Conservation (phyloP, 192 early-diverging fungal species). For the Coemansia sp. region DNA sequence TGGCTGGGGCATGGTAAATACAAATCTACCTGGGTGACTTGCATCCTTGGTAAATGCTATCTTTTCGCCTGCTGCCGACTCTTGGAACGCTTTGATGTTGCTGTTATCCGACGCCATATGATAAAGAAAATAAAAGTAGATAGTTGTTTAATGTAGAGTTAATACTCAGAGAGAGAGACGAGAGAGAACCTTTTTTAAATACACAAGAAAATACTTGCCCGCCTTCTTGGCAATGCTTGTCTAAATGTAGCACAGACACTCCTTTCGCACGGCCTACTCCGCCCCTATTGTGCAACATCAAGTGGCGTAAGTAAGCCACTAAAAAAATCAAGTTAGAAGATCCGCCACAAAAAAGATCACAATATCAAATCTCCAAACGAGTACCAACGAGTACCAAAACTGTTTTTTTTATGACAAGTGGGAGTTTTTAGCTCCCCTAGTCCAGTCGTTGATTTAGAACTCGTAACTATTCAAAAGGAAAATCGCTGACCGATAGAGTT, state of each 20-base stretch:
- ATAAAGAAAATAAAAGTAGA: background rate
- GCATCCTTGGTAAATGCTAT: conserved; percentile 45
- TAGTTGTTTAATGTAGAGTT: conserved; percentile 22
- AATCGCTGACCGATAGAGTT: too few species aligned
- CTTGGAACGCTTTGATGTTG: conserved; percentile 29
- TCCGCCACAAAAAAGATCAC: background rate
- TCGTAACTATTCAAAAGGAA: too few species aligned
- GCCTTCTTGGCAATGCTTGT: too few species aligned
- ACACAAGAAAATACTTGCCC: background rate
- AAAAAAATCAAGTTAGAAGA: background rate
- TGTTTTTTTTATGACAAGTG: too few species aligned
- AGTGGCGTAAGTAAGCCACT: too few species aligned
- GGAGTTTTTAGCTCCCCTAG: too few species aligned
- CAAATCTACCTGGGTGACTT: conserved; percentile 35
- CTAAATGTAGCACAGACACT: too few species aligned
- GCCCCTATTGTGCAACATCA: too few species aligned
- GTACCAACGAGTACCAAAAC: too few species aligned
- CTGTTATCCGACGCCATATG: conserved; percentile 32
- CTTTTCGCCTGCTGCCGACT: conserved; percentile 21
- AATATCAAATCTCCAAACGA: too few species aligned
- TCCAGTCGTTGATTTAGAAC: too few species aligned
- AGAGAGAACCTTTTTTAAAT: background rate
- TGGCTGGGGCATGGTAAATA: conserved; percentile 55
- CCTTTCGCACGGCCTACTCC: too few species aligned
- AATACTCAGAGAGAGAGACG: conserved; percentile 75